These are phyloP conservation scores for Tagetes patula DNA, from an alignment of 129 eudicot species.

Conservation along the genomic window DNA sequence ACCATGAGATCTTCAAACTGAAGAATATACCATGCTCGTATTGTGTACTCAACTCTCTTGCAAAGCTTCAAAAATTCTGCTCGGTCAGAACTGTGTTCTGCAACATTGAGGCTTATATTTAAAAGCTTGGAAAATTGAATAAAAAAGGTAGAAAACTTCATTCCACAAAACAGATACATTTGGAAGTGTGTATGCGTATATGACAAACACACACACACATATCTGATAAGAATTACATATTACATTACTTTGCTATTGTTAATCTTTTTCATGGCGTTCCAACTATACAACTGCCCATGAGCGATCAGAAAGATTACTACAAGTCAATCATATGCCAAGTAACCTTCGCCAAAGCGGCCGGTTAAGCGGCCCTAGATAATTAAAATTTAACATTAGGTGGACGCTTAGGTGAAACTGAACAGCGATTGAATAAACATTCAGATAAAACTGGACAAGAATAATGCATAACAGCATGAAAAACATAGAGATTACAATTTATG, in stretches of 20 bases:
- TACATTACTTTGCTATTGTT: background rate
- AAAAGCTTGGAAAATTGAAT: slow-evolving; percentile 10
- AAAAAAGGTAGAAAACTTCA: background rate
- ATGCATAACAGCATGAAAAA: background rate
- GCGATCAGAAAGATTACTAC: no score
- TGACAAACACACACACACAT: background rate
- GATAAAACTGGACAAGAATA: background rate
- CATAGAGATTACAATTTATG: background rate
- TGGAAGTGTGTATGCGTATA: background rate
- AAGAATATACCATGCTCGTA: slow-evolving; percentile 93
- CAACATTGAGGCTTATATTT: slow-evolving; percentile 19
- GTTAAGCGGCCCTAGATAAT: no score
- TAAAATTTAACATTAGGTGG: no score
- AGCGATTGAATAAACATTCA: background rate
- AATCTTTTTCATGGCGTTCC: background rate
- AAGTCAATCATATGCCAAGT: background rate
- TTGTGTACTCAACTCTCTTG: slow-evolving; percentile 90
- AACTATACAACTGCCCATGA: background rate
- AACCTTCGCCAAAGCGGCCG: background rate
- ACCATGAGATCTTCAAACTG: slow-evolving; percentile 99
- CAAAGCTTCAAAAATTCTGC: slow-evolving; percentile 88
- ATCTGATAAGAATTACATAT: background rate
- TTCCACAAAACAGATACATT: background rate
- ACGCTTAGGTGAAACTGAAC: background rate
- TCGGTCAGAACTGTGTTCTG: slow-evolving; percentile 82